Base-by-base conservation (phyloP, 768 basidiomycete genomes). In the Tulasnella calospora region DNA sequence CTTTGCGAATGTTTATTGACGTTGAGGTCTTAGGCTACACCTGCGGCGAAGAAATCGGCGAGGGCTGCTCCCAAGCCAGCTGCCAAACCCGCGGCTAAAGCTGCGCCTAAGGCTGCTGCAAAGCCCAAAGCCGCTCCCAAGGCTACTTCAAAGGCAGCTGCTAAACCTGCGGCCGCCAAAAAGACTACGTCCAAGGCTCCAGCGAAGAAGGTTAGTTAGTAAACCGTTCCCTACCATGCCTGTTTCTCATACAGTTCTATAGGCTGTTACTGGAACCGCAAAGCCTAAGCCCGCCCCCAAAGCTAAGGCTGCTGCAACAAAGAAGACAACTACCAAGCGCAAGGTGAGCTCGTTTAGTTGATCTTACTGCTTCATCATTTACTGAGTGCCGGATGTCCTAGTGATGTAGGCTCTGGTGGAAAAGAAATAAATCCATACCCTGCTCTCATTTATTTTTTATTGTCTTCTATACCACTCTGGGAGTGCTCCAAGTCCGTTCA, bases 221-320 rank as follows among this genome's bases (percentile, higher is more conserved):
- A 5, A 9, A 15, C 72, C 40, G 23, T 70, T 77, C 23, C 8
- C 19, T 12, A 30, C 61, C 40, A 17, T 10, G 27, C 33, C 35
- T 72, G 55, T 36, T 23, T 23, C 33, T 47, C 61, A 77, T 61
- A 30, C 57, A 19, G 33, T 72, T 47, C n/a, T 0, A 21, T 13
- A 78, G 77, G 38, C 69, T 44, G 44, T 47, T 35, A 78, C 77
- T 40, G 77, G 77, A 44, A 71, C 77, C 30, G 35, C 77, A 21
- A 78, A 78, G 71, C 33, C 77, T 41, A 78, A 78, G 71, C 38
- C 77, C 44, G 44, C 77, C 17, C 71, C 77, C 19, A 78, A 71
- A 33, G 55, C 69, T 19, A 78, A 78, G 70, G 77, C 77, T 46
- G 77, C 77, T 47, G 70, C 77, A 41, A 21, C 69, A 4, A 78